Conservation (phyloP, 148 eudicot species). For the Rhododendron henanense region DNA sequence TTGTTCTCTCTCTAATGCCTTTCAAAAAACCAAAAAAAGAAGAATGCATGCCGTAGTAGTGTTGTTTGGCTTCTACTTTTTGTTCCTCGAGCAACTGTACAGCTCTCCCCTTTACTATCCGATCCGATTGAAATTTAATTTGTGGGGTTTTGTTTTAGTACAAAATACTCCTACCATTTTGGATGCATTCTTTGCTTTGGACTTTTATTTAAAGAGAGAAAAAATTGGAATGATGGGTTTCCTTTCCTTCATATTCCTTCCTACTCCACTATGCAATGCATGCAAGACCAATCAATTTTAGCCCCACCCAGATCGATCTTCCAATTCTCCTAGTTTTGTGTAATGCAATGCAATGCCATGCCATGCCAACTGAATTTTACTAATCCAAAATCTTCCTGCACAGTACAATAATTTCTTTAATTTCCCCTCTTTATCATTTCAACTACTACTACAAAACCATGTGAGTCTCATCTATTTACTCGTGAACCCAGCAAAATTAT, state of each 20-base stretch:
- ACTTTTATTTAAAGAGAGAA: not conserved
- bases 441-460: no score
- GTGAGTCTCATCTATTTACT: no score
- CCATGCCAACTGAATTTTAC: not conserved
- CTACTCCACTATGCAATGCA: not conserved
- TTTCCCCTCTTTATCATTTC: no score
- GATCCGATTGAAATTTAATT: constrained; percentile 38
- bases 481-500: no score
- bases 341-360: no score
- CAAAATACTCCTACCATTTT: not conserved
- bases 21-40: no score
- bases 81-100: no score
- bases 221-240: constrained; percentile 55
- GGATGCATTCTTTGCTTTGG: constrained; percentile 15
- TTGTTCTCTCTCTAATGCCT: not conserved
- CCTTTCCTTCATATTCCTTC: constrained; percentile 13
- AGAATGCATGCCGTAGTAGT: constrained; percentile 22
- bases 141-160: constrained; percentile 26
- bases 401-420: no score
- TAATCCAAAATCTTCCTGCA: no score
- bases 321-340: not conserved
- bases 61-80: constrained; percentile 48
- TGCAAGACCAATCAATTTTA: not conserved
- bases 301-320: no score
- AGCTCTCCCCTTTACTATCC: not conserved